Percentiles rank a stretch among this genome's conserved stretches.
These are phyloP conservation scores for Hypoxylon rubiginosum DNA, from an alignment of 2,329 filamentous ascomycete genomes.

Conservation along the genomic window DNA sequence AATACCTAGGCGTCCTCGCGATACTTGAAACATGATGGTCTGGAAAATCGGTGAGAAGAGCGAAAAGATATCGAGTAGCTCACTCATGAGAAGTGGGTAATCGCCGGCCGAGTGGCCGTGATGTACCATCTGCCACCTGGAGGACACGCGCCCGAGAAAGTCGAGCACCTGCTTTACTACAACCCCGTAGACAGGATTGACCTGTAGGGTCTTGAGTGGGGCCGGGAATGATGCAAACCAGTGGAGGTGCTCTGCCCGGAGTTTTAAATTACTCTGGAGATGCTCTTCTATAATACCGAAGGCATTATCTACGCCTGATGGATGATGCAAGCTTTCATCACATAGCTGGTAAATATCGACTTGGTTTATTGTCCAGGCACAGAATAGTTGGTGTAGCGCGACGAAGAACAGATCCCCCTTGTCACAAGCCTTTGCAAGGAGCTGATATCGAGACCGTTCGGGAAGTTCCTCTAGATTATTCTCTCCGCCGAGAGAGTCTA, in stretches of 20 bases:
- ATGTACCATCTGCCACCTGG: constrained; percentile 56
- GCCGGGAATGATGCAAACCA: constrained; percentile 58
- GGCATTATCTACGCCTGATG: constrained; percentile 49
- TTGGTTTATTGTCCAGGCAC: constrained; percentile 63
- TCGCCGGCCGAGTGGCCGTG: constrained; percentile 54
- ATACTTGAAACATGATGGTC: constrained; percentile 65
- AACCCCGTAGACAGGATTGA: constrained; percentile 36
- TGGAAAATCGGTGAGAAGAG: constrained; percentile 67
- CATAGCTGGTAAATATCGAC: constrained; percentile 54
- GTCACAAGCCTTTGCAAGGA: constrained; percentile 69
- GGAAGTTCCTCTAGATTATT: constrained; percentile 48
- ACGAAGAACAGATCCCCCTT: constrained; percentile 73
- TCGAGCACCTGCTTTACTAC: constrained; percentile 55
- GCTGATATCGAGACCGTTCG: constrained; percentile 63
- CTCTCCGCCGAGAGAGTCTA: constrained; percentile 37
- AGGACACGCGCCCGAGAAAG: constrained; percentile 60
- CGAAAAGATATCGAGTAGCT: constrained; percentile 62
- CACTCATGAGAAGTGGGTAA: constrained; percentile 69
- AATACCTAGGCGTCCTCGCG: constrained; percentile 61
- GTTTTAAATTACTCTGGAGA: constrained; percentile 55
- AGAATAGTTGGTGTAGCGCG: constrained; percentile 75
- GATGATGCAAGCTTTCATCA: constrained; percentile 46
- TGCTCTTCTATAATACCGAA: constrained; percentile 54
- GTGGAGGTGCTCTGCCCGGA: constrained; percentile 47
- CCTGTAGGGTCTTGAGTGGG: constrained; percentile 30